A percentile compares a stretch with the other conserved stretches of the same genome.
Conservation (phyloP, 176 grass and related monocot genomes). For the Eragrostis curvula region DNA sequence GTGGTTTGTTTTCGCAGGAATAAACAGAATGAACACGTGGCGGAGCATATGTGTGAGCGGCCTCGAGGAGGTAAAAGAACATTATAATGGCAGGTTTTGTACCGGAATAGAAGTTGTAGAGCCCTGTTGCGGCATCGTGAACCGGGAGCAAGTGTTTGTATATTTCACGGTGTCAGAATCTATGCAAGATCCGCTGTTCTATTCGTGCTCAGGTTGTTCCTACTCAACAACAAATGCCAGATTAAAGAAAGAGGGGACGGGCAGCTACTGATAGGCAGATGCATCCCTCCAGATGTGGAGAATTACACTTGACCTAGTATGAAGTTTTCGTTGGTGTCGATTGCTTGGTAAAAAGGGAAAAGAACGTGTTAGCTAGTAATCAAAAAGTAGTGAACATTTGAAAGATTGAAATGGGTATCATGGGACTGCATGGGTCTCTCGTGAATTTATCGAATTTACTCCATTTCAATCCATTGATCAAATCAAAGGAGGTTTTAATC, state of each 20-base stretch:
- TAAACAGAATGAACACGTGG: slow-evolving; percentile 34
- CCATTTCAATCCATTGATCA: no score
- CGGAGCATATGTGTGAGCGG: background rate
- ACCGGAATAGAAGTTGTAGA: slow-evolving; percentile 53
- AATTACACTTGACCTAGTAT: background rate
- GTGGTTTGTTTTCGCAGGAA: background rate
- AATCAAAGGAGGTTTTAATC: no score
- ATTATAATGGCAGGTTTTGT: slow-evolving; percentile 16
- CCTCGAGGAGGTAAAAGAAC: slow-evolving; percentile 30
- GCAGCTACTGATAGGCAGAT: background rate
- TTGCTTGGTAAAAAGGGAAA: background rate
- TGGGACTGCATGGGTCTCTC: background rate
- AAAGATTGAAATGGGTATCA: background rate
- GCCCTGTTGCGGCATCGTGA: slow-evolving; percentile 12
- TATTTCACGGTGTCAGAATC: slow-evolving; percentile 31
- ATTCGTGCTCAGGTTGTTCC: slow-evolving; percentile 31
- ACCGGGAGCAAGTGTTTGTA: slow-evolving; percentile 16
- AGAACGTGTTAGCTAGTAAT: background rate
- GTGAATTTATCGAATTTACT: no score
- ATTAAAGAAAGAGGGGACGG: slow-evolving; percentile 9
- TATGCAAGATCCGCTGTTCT: slow-evolving; percentile 28
- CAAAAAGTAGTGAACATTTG: background rate
- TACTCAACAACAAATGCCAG: slow-evolving; percentile 10
- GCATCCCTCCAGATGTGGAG: background rate
- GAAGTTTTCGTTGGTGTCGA: background rate